Conservation (phyloP, 768 basidiomycete species). For the Hydnomerulius pinastri region DNA sequence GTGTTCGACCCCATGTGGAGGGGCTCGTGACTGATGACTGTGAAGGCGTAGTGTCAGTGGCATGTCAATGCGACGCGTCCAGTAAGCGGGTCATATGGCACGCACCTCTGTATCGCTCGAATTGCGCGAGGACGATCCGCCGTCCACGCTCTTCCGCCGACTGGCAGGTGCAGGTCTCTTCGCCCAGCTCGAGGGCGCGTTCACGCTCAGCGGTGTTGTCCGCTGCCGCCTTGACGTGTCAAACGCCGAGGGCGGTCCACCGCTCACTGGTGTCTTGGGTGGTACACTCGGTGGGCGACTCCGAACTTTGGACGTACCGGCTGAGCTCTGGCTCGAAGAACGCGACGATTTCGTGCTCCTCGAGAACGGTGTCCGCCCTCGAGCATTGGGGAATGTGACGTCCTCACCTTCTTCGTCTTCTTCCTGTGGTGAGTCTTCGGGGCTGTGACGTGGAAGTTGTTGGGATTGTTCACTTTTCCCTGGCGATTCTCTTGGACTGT, state of each 20-base stretch:
- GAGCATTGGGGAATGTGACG: slow-evolving; percentile 34
- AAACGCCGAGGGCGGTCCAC: slow-evolving; percentile 56
- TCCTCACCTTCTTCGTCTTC: slow-evolving; percentile 39
- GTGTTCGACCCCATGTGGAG: slow-evolving; percentile 43
- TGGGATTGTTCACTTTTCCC: slow-evolving; percentile 16
- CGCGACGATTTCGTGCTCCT: slow-evolving; percentile 41
- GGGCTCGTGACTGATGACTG: slow-evolving; percentile 42
- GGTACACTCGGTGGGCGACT: slow-evolving; percentile 62
- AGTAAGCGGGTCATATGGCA: slow-evolving; percentile 6
- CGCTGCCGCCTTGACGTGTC: slow-evolving; percentile 72
- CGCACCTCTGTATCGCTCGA: slow-evolving; percentile 76
- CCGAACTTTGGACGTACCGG: slow-evolving; percentile 40
- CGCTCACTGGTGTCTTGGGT: slow-evolving; percentile 48
- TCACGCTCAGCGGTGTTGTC: slow-evolving; percentile 58
- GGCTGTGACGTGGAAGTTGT: slow-evolving; percentile 29
- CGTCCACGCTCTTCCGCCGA: slow-evolving; percentile 74
- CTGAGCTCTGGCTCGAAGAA: slow-evolving; percentile 60
- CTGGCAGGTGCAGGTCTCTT: slow-evolving; percentile 67
- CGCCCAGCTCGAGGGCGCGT: slow-evolving; percentile 76
- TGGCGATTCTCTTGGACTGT: slow-evolving; percentile 31
- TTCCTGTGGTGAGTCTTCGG: slow-evolving; percentile 35
- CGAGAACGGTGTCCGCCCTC: slow-evolving; percentile 38
- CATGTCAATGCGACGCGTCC: background rate
- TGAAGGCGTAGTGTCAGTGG: slow-evolving; percentile 8
- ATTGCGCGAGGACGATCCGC: slow-evolving; percentile 46